Evolutionary conservation across 2,329 filamentous ascomycete species (phyloP).

Genomic region (Blastomyces percursus): DNA sequence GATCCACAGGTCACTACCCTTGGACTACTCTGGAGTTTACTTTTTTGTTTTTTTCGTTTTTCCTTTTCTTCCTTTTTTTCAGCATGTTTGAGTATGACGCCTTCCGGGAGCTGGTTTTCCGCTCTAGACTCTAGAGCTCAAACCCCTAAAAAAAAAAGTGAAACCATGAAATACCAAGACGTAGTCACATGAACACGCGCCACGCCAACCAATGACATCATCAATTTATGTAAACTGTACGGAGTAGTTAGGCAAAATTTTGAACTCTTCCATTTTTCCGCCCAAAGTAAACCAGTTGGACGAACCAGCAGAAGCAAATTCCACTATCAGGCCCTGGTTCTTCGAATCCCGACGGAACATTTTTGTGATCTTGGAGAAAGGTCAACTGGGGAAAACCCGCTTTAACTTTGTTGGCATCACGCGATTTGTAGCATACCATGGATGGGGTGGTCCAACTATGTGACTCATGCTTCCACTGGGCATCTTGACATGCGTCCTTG

Average conservation of each 20-base stretch:
- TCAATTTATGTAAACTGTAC: neutral
- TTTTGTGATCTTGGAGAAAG: neutral
- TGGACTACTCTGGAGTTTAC: neutral
- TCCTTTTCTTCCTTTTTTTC: neutral
- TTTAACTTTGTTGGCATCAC: neutral
- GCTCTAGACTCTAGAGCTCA: neutral
- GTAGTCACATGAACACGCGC: neutral
- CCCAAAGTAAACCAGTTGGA: no score
- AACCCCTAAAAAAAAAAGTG: neutral
- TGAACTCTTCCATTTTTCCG: neutral
- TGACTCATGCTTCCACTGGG: conserved; percentile 6
- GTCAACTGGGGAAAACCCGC: no score
- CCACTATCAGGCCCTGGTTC: neutral
- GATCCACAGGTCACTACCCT: neutral
- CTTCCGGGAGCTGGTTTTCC: neutral
- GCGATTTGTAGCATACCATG: neutral
- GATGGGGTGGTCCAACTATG: neutral
- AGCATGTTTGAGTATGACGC: neutral
- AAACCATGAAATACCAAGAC: neutral
- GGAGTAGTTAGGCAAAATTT: no score
- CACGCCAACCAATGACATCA: neutral
- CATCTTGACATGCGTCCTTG: neutral
- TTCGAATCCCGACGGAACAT: neutral
- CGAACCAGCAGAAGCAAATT: no score
- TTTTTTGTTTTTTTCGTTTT: neutral